These are phyloP conservation scores for Platanus orientalis DNA, from an alignment of 164 flowering plant genomes.

Conservation along the genomic window DNA sequence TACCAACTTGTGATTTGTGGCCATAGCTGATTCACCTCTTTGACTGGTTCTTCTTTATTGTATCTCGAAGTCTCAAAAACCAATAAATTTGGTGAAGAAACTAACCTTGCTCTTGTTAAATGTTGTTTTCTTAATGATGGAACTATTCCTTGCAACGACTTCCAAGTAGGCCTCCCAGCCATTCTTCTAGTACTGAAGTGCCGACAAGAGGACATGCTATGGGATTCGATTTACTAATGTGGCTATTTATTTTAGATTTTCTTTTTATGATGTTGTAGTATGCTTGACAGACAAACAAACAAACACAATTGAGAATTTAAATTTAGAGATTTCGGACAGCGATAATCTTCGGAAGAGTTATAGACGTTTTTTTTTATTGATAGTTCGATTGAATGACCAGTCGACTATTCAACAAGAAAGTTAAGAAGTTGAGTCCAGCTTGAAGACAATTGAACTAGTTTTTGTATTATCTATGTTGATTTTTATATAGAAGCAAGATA, in stretches of 20 bases:
- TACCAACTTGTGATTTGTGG: slow-evolving; percentile 35
- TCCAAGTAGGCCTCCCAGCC: slow-evolving; percentile 16
- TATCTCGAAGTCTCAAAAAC: background rate
- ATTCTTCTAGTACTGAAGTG: slow-evolving; percentile 12
- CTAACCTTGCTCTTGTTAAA: slow-evolving; percentile 16
- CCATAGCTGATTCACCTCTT: slow-evolving; percentile 22
- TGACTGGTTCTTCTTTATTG: slow-evolving; percentile 13
- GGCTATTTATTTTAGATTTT: background rate
- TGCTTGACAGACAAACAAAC: slow-evolving; percentile 14
- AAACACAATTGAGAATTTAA: slow-evolving; percentile 21
- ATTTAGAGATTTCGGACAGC: slow-evolving; percentile 6
- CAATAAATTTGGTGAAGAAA: slow-evolving; percentile 4
- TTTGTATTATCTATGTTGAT: no score
- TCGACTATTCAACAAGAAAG: background rate
- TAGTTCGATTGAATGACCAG: background rate
- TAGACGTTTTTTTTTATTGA: background rate
- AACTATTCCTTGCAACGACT: slow-evolving; percentile 13
- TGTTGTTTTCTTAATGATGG: no score
- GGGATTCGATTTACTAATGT: background rate
- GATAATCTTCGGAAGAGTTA: slow-evolving; percentile 27
- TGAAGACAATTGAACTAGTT: slow-evolving; percentile 14
- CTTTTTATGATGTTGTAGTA: background rate
- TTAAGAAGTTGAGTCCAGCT: slow-evolving; percentile 23
- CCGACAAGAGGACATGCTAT: background rate
- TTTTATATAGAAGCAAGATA: no score